Percentiles rank a stretch among this genome's conserved stretches.
Conservation (phyloP, 2,329 filamentous ascomycete species). For the Ophiostoma tasmaniense region DNA sequence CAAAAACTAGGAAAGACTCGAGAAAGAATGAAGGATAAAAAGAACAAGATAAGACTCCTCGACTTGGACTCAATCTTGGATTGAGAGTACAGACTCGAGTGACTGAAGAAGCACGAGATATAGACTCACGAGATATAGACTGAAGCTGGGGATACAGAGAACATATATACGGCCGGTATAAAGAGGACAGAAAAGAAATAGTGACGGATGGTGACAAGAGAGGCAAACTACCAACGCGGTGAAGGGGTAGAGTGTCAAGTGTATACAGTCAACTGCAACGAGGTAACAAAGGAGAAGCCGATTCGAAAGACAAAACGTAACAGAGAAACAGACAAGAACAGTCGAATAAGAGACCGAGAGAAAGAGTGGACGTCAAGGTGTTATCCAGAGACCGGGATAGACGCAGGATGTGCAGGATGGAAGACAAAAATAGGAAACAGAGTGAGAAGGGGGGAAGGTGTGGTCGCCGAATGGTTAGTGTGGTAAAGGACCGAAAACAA, state of each 20-base stretch:
- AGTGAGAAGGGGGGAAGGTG: slow-evolving; percentile 1
- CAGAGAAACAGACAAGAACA: neutral
- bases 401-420: neutral
- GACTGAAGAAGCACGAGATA: slow-evolving; percentile 3
- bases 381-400: neutral
- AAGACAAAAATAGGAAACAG: neutral
- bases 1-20: neutral
- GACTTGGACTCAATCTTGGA: neutral
- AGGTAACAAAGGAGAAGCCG: neutral
- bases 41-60: neutral
- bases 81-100: neutral
- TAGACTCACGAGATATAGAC: too few relatives aligned
- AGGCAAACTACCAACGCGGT: neutral
- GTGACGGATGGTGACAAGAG: neutral
- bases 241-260: neutral
- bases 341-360: neutral
- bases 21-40: neutral
- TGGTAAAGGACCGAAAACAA: neutral
- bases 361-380: neutral
- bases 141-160: neutral
- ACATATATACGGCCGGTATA: slow-evolving; percentile 15
- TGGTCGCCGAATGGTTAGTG: neutral
- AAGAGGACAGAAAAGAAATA: neutral
- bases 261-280: neutral
- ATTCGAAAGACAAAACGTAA: neutral